phyloP scores from a whole-genome alignment of 805 yeast genomes.

The Blastobotrys muscicola region DNA sequence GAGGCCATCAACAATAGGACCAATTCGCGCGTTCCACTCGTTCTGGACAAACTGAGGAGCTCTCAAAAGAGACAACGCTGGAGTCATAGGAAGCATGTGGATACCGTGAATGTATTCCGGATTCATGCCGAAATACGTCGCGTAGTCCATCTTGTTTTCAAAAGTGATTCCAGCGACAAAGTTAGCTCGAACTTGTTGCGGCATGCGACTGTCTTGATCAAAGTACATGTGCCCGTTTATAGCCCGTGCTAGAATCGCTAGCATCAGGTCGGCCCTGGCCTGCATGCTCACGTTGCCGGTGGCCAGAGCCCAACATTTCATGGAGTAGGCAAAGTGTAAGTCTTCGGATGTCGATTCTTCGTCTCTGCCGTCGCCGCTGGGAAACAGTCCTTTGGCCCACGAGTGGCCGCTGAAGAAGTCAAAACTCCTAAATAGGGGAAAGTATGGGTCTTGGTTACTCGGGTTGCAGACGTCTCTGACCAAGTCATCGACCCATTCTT shows the following conservation, averaged over 20 bases:
- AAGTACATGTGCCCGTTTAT: constrained; percentile 47
- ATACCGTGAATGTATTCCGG: constrained; percentile 66
- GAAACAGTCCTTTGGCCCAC: constrained; percentile 63
- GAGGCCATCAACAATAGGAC: constrained; percentile 36
- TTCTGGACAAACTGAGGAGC: constrained; percentile 39
- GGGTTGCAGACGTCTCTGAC: constrained; percentile 64
- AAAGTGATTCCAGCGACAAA: constrained; percentile 61
- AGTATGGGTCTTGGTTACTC: constrained; percentile 38
- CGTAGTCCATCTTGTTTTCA: constrained; percentile 64
- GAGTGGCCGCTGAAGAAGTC: constrained; percentile 71
- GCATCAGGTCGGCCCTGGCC: constrained; percentile 47
- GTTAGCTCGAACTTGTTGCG: constrained; percentile 42
- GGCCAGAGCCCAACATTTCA: constrained; percentile 60
- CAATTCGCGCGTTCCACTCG: constrained; percentile 51
- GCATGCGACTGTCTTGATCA: constrained; percentile 42
- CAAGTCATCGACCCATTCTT: constrained; percentile 50
- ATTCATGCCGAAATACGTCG: constrained; percentile 58
- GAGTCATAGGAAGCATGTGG: constrained; percentile 68
- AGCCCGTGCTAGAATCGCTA: constrained; percentile 45
- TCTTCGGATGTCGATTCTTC: constrained; percentile 69
- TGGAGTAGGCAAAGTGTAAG: constrained; percentile 56
- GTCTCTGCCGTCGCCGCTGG: constrained; percentile 58
- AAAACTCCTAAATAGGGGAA: constrained; percentile 57
- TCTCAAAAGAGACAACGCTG: constrained; percentile 49
- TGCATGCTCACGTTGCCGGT: constrained; percentile 44